Base-by-base conservation (phyloP, 306 rosid genomes). In the Vigna mungo region DNA sequence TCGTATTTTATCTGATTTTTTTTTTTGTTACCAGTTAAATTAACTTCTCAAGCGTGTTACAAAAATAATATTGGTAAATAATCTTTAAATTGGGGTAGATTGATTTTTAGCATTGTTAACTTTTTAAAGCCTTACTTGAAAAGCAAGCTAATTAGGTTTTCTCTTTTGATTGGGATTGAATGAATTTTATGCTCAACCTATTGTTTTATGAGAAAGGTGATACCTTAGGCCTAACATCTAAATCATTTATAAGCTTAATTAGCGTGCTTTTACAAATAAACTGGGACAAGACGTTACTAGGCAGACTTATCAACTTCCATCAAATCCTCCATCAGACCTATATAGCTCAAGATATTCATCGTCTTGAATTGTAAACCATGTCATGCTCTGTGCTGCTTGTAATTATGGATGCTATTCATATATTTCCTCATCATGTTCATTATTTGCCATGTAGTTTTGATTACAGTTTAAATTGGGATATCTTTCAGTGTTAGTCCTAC, bases 401-500 rank as follows among this genome's bases (percentile, higher is more conserved):
- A 60, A 74, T 52, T 55, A 51, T 63, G 68, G 39, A 60, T 72
- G 52, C 32, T 27, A 23, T 49, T 32, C 20, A 20, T 60, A 47
- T 14, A 39, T 64, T 75, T 48, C 70, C 23, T 63, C 51, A 71
- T 63, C 43, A 15, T 49, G 47, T 58, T 65, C 36, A 54, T 81
- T 44, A 64, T 43, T 82, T 71, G 17, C 65, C 56, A 72, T 53
- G 39, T 41, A n/a, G 51, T 77, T 71, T 81, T 79, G 9, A 54
- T 71, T 78, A 49, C 82, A 69, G 39, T 82, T 78, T 51, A 52
- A 80, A 66, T 76, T 72, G 55, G 30, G 55, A 72, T 84, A 67
- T 82, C 65, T 90, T 91, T 79, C 90, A 80, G 90, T 79, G 72
- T 86, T 37, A 74, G 84, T 83, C 88, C 98, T 58, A 83, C 69